Evolutionary conservation across 768 basidiomycete genomes (phyloP).

Genomic region (Phylloporus sp.): DNA sequence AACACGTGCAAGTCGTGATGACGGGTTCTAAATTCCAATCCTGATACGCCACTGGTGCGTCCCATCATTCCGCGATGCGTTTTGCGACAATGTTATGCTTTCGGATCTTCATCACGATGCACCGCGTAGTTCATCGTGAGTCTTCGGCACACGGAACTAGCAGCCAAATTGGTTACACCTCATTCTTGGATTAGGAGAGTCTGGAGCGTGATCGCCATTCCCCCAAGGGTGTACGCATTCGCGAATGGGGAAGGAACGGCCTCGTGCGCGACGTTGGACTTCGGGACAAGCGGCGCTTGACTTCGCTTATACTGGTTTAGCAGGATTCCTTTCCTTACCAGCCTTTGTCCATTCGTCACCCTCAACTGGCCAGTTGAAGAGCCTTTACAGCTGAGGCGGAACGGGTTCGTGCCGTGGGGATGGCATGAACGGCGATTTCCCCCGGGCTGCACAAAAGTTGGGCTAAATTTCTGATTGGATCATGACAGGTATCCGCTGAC

Average conservation of each 20-base stretch:
- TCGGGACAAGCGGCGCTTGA: too few species aligned
- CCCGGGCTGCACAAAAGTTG: constrained; percentile 41
- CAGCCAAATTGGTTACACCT: not conserved
- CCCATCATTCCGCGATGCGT: not conserved
- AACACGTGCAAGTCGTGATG: constrained; percentile 33
- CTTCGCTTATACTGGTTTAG: too few species aligned
- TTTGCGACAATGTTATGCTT: not conserved
- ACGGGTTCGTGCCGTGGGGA: too few species aligned
- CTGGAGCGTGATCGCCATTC: not conserved
- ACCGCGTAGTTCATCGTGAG: not conserved
- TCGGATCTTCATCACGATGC: not conserved
- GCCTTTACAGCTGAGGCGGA: too few species aligned
- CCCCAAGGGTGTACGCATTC: not conserved
- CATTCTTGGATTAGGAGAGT: too few species aligned
- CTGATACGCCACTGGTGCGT: constrained; percentile 1
- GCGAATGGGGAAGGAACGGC: constrained; percentile 9
- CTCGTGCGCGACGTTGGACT: constrained; percentile 14
- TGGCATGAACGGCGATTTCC: too few species aligned
- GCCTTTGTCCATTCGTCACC: too few species aligned
- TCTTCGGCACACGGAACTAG: not conserved
- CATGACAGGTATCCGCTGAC: not conserved
- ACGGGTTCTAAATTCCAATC: not conserved
- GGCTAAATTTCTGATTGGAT: constrained; percentile 11
- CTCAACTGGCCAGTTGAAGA: too few species aligned
- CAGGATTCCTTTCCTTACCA: too few species aligned